These are phyloP conservation scores for Arxiozyma slooffiae DNA, from an alignment of 1,139 yeast genomes.

Conservation along the genomic window DNA sequence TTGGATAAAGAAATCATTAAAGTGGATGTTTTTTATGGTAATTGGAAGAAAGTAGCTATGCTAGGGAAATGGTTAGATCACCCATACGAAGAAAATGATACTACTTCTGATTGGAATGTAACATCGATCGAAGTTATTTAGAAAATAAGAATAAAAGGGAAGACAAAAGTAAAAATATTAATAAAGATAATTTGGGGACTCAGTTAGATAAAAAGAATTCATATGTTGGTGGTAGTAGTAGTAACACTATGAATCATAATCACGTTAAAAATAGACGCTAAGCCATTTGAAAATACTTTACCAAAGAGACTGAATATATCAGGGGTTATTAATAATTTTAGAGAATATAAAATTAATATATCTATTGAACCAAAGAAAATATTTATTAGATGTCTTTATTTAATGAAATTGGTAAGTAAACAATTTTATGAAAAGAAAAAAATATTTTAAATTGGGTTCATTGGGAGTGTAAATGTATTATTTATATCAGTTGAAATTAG, in stretches of 20 bases:
- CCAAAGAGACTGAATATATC: conserved; percentile 25
- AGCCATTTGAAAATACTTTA: background rate
- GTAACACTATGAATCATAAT: conserved; percentile 6
- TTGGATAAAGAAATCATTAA: conserved; percentile 17
- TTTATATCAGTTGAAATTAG: background rate
- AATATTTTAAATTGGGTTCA: conserved; percentile 45
- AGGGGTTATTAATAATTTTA: conserved; percentile 25
- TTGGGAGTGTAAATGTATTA: conserved; percentile 30
- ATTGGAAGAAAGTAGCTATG: conserved; percentile 18
- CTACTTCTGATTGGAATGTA: conserved; percentile 10
- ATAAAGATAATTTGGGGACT: too few species aligned
- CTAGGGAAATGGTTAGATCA: conserved; percentile 12
- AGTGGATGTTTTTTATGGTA: conserved; percentile 26
- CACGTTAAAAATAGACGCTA: conserved; percentile 4
- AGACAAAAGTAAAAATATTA: background rate
- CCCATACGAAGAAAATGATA: conserved; percentile 15
- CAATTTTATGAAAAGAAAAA: conserved; percentile 53
- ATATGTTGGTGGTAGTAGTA: background rate
- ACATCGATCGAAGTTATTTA: conserved; percentile 3
- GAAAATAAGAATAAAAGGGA: conserved; percentile 4
- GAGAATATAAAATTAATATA: conserved; percentile 33
- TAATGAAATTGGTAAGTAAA: conserved; percentile 66
- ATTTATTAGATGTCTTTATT: conserved; percentile 60
- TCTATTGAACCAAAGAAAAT: conserved; percentile 61
- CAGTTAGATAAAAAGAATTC: background rate